Percentiles rank a stretch among this genome's conserved stretches.
Evolutionary conservation across 78 protist species (phyloP).

Genomic region (Speleostelium caveatum): DNA sequence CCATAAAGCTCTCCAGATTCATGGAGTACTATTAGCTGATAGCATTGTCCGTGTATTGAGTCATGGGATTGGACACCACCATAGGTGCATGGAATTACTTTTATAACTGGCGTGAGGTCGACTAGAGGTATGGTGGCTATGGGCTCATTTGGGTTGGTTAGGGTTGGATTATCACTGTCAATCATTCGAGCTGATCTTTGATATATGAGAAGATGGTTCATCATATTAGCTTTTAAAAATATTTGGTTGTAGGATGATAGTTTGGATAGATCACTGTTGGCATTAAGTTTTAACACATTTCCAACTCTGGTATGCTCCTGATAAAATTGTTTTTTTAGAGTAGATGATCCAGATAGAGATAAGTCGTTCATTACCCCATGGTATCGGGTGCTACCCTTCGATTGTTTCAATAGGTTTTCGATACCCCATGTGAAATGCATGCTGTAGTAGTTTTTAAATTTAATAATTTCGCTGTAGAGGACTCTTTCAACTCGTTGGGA

Average conservation of each 20-base stretch:
- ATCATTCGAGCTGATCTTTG: background rate
- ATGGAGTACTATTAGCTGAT: constrained; percentile 23
- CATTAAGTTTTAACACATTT: too few species aligned
- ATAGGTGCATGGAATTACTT: constrained; percentile 2
- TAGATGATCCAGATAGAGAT: background rate
- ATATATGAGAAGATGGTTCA: background rate
- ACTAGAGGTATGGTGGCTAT: constrained; percentile 12
- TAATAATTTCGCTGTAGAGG: too few species aligned
- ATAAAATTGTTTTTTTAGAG: too few species aligned
- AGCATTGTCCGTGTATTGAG: constrained; percentile 9
- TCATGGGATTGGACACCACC: constrained; percentile 52
- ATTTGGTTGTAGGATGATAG: constrained; percentile 8
- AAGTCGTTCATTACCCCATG: background rate
- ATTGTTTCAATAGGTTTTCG: background rate
- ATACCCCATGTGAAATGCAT: background rate
- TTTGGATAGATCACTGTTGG: background rate
- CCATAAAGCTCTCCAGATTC: constrained; percentile 8
- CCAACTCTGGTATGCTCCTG: too few species aligned
- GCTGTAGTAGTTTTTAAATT: constrained; percentile 17
- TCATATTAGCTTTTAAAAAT: background rate
- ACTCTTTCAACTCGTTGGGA: too few species aligned
- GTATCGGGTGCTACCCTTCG: background rate
- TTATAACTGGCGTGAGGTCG: constrained; percentile 11
- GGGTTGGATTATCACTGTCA: background rate
- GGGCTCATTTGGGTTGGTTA: background rate